These are phyloP conservation scores for Penicillium olsonii DNA, from an alignment of 2,329 filamentous ascomycete species.

Conservation along the genomic window DNA sequence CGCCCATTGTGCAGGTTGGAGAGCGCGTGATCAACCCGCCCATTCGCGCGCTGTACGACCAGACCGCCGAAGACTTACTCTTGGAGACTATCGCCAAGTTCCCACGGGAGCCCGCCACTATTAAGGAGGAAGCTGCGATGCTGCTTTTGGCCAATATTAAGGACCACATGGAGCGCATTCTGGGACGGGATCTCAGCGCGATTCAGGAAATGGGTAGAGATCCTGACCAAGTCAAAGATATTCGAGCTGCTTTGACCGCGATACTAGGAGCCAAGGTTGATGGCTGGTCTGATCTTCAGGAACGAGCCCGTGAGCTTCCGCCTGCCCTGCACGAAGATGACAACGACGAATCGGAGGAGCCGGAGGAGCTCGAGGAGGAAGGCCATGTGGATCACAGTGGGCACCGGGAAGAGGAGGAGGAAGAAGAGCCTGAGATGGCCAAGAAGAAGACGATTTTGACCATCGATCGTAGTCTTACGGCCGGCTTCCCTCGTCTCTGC, in stretches of 20 bases:
- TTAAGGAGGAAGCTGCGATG: slow-evolving; percentile 51
- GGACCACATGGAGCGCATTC: slow-evolving; percentile 50
- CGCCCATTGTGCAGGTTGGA: slow-evolving; percentile 45
- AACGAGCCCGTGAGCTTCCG: slow-evolving; percentile 39
- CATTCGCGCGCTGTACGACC: slow-evolving; percentile 44
- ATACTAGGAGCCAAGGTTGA: slow-evolving; percentile 48
- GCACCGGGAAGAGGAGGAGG: slow-evolving; percentile 26
- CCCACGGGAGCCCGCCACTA: slow-evolving; percentile 44
- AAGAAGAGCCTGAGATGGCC: slow-evolving; percentile 29
- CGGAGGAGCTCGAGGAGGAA: slow-evolving; percentile 13
- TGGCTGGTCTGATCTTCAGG: slow-evolving; percentile 46
- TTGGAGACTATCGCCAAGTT: slow-evolving; percentile 48
- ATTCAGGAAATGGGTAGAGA: slow-evolving; percentile 50
- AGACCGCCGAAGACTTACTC: slow-evolving; percentile 46
- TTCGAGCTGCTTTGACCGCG: slow-evolving; percentile 45
- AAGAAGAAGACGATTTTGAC: slow-evolving; percentile 45
- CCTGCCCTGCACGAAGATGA: slow-evolving; percentile 38
- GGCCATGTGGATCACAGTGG: slow-evolving; percentile 35
- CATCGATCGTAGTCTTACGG: slow-evolving; percentile 43
- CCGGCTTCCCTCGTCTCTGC: slow-evolving; percentile 42
- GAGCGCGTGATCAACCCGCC: slow-evolving; percentile 46
- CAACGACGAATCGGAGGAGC: slow-evolving; percentile 1
- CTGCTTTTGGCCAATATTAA: slow-evolving; percentile 51
- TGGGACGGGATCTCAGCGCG: slow-evolving; percentile 45
- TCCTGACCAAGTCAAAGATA: slow-evolving; percentile 47